A percentile compares a stretch with the other conserved stretches of the same genome.
These are phyloP conservation scores for Colletotrichum melonis DNA, from an alignment of 2,329 filamentous ascomycete species.

Conservation along the genomic window DNA sequence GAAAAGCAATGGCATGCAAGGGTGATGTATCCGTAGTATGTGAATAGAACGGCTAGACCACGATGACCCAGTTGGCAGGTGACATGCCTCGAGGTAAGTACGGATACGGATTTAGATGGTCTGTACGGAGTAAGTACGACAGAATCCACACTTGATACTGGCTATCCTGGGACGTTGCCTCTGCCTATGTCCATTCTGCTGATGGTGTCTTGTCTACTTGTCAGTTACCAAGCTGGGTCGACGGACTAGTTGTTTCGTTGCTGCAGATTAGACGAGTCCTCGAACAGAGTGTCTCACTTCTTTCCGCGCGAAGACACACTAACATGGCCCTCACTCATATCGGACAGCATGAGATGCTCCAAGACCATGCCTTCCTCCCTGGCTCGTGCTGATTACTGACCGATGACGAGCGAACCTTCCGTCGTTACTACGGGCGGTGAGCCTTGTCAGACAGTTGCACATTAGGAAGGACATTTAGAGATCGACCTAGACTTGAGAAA, in stretches of 20 bases:
- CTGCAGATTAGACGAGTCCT: background rate
- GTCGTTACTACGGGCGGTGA: slow-evolving; percentile 1
- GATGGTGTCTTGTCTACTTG: background rate
- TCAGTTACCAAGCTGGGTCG: too few relatives aligned
- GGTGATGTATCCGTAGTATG: background rate
- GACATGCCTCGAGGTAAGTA: slow-evolving; percentile 5
- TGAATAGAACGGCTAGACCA: background rate
- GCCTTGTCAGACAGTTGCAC: slow-evolving; percentile 10
- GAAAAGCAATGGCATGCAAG: background rate
- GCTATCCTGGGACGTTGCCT: background rate
- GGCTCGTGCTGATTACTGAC: background rate
- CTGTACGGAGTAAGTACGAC: background rate
- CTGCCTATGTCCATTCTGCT: background rate
- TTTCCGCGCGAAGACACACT: background rate
- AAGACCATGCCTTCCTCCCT: background rate
- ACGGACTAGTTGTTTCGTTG: background rate
- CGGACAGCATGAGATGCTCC: background rate
- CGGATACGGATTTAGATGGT: too few relatives aligned
- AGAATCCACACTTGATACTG: background rate
- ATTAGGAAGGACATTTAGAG: slow-evolving; percentile 26
- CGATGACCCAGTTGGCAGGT: slow-evolving; percentile 12
- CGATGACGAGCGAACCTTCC: background rate
- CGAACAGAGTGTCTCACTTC: background rate
- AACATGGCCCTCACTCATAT: background rate
- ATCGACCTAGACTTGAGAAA: slow-evolving; percentile 12